These are phyloP conservation scores for Eremothecium sinecaudum DNA, from an alignment of 1,139 yeast species.

Conservation along the genomic window DNA sequence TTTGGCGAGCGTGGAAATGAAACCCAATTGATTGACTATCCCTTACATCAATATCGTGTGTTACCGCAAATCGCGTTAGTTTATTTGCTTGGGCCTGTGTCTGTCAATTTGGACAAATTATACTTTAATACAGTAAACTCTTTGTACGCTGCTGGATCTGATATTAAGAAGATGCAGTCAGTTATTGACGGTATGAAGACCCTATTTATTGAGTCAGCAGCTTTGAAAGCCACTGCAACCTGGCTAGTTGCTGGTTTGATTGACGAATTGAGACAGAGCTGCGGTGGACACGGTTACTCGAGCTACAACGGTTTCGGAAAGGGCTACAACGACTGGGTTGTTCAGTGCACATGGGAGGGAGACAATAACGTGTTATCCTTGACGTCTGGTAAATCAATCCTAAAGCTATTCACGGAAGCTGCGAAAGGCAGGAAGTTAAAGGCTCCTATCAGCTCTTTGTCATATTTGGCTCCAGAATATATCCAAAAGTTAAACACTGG, in stretches of 20 bases:
- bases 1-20: conserved; percentile 40
- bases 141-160: conserved; percentile 39
- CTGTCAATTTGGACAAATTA: conserved; percentile 52
- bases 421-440: conserved; percentile 34
- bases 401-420: conserved; percentile 43
- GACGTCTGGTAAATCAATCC: conserved; percentile 69
- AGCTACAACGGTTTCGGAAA: conserved; percentile 85
- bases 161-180: conserved; percentile 40
- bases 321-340: conserved; percentile 87
- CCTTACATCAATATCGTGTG: conserved; percentile 78
- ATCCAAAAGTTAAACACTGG: conserved; percentile 18
- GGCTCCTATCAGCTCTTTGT: conserved; percentile 32
- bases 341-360: conserved; percentile 97
- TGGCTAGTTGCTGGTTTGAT: conserved; percentile 76
- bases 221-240: conserved; percentile 80
- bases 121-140: conserved; percentile 44
- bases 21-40: conserved; percentile 66
- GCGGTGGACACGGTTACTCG: conserved; percentile 96
- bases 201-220: conserved; percentile 77
- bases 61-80: conserved; percentile 71
- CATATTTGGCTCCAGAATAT: conserved; percentile 34
- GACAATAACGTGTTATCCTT: conserved; percentile 81
- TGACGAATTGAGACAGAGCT: conserved; percentile 87
- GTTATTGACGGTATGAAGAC: conserved; percentile 49
- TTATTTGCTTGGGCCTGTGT: conserved; percentile 68